phyloP scores from a whole-genome alignment of 1,139 yeast species.

The Citeromyces hawaiiensis region DNA sequence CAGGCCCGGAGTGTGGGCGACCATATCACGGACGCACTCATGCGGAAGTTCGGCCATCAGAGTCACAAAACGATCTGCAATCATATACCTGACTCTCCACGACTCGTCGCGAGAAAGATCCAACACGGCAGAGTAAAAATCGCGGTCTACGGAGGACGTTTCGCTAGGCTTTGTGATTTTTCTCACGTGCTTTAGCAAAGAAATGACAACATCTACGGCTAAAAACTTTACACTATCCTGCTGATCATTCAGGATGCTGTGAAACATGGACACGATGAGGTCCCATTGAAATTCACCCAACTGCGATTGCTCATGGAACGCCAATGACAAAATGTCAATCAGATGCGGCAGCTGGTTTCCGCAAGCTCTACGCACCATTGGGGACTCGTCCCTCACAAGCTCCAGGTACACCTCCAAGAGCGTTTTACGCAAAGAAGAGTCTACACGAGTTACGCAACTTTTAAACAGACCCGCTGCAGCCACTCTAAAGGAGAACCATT shows the following conservation, averaged over 20 bases:
- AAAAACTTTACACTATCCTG: constrained; percentile 94
- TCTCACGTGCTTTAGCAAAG: constrained; percentile 55
- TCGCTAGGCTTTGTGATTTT: constrained; percentile 15
- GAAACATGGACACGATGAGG: constrained; percentile 69
- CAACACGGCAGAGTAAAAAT: constrained; percentile 44
- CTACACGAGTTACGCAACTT: constrained; percentile 50
- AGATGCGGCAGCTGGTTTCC: constrained; percentile 72
- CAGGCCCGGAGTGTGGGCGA: constrained; percentile 57
- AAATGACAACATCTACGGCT: constrained; percentile 74
- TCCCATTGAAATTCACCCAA: constrained; percentile 40
- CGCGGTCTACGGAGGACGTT: constrained; percentile 42
- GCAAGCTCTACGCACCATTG: constrained; percentile 96
- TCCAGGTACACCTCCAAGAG: constrained; percentile 56
- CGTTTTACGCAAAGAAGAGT: constrained; percentile 37
- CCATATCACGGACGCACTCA: constrained; percentile 38
- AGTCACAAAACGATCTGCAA: constrained; percentile 79
- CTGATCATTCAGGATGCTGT: constrained; percentile 65
- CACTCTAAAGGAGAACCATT: constrained; percentile 91
- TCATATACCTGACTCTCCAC: constrained; percentile 98
- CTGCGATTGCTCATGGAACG: constrained; percentile 19
- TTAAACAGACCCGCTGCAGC: constrained; percentile 87
- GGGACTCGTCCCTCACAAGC: constrained; percentile 82
- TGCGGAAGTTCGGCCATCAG: constrained; percentile 56
- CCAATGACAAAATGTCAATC: constrained; percentile 40
- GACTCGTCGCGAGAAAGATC: constrained; percentile 77